These are phyloP conservation scores for Boletus subparvulus DNA, from an alignment of 768 basidiomycete genomes.

Conservation along the genomic window DNA sequence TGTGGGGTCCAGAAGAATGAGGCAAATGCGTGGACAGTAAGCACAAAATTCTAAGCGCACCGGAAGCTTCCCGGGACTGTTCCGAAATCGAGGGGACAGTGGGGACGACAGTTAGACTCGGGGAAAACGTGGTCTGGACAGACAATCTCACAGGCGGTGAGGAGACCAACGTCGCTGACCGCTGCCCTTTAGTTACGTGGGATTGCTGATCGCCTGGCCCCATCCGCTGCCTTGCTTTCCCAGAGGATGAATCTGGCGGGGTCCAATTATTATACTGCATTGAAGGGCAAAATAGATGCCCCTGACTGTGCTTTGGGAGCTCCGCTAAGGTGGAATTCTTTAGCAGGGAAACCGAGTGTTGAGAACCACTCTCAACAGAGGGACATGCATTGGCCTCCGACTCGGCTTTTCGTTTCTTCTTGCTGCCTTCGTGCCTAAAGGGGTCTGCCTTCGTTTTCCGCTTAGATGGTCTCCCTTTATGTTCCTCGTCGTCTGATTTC, in stretches of 20 bases:
- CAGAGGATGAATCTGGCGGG: slow-evolving; percentile 6
- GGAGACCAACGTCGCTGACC: neutral
- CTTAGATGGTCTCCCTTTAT: slow-evolving; percentile 53
- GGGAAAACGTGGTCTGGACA: slow-evolving; percentile 4
- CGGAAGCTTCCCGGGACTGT: slow-evolving; percentile 10
- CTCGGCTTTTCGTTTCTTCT: slow-evolving; percentile 47
- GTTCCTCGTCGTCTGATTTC: slow-evolving; percentile 50
- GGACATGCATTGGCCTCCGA: neutral
- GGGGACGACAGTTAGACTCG: neutral
- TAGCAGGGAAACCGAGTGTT: neutral
- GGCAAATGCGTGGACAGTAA: slow-evolving; percentile 7
- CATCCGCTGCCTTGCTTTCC: slow-evolving; percentile 6
- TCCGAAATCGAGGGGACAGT: neutral
- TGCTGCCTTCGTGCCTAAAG: slow-evolving; percentile 41
- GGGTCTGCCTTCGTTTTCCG: slow-evolving; percentile 63
- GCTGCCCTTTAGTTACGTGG: neutral
- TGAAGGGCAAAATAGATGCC: neutral
- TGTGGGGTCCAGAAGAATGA: slow-evolving; percentile 13
- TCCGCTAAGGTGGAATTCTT: neutral
- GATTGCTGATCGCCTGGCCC: neutral
- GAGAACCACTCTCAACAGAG: neutral
- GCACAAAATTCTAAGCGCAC: slow-evolving; percentile 15
- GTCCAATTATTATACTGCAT: slow-evolving; percentile 1
- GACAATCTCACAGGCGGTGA: slow-evolving; percentile 5
- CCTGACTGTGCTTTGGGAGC: slow-evolving; percentile 13